Evolutionary conservation across 495 filamentous ascomycete species (phyloP).

Genomic region (Aspergillus leporis): DNA sequence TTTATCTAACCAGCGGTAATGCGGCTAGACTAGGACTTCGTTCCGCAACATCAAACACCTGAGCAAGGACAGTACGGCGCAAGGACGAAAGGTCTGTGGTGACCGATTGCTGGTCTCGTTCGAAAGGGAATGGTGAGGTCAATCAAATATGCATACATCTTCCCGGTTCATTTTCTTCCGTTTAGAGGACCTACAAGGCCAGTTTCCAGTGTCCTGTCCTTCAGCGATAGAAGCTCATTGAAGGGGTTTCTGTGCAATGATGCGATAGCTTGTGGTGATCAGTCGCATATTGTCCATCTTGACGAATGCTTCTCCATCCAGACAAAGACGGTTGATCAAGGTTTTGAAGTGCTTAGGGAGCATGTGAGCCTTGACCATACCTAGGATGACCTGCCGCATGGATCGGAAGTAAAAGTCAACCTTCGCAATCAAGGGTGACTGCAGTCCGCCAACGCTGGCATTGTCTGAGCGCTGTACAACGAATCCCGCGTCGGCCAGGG

Average conservation of each 20-base stretch:
- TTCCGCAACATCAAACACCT: no score
- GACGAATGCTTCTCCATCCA: conserved; percentile 62
- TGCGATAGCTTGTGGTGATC: conserved; percentile 61
- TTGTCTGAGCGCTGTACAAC: conserved; percentile 54
- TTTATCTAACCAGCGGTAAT: no score
- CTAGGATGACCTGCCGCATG: conserved; percentile 53
- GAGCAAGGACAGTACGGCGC: no score
- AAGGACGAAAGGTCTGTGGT: no score
- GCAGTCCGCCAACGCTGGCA: conserved; percentile 57
- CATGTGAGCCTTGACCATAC: conserved; percentile 50
- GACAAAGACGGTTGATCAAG: conserved; percentile 61
- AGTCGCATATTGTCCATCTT: conserved; percentile 63
- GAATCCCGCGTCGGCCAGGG: conserved; percentile 55
- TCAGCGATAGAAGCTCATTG: conserved; percentile 4
- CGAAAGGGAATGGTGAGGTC: background rate
- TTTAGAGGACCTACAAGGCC: background rate
- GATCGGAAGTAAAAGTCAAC: conserved; percentile 62
- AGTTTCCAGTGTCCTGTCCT: conserved; percentile 5
- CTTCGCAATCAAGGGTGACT: conserved; percentile 60
- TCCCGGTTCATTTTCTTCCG: background rate
- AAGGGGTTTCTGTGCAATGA: conserved; percentile 59
- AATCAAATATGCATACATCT: background rate
- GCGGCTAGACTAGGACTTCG: no score
- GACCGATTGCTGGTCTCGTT: background rate
- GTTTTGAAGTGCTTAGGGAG: conserved; percentile 62